Evolutionary conservation across 352 stramenopile genomes (phyloP).

Genomic region (Thraustochytrium striatum): DNA sequence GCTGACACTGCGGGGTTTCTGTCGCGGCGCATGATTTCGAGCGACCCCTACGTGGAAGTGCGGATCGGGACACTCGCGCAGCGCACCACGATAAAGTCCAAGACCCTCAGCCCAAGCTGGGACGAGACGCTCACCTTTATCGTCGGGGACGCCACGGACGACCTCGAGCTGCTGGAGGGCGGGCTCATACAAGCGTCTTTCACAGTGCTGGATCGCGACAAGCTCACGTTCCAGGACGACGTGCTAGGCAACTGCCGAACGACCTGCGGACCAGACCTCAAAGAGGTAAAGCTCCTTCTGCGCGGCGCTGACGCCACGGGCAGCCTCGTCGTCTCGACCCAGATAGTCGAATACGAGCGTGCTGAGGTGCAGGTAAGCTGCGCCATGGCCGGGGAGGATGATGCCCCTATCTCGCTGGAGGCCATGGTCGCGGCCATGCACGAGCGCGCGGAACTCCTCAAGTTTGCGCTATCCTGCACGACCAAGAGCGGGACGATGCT

Average conservation of each 20-base stretch:
- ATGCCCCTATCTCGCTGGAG: neutral
- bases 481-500: no score
- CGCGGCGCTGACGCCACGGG: neutral
- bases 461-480: no score
- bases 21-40: neutral
- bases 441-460: neutral
- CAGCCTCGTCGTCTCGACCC: neutral
- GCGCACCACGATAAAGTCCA: neutral
- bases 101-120: conserved; percentile 18
- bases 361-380: neutral
- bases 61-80: neutral
- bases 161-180: neutral
- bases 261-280: neutral
- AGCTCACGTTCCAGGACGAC: conserved; percentile 3
- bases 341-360: neutral
- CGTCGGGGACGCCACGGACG: neutral
- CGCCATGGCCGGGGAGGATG: neutral
- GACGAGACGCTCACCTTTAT: conserved; percentile 1
- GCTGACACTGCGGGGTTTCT: neutral
- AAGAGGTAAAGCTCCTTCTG: neutral
- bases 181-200: neutral
- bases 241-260: neutral
- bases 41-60: conserved; percentile 36
- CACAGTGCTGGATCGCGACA: conserved; percentile 19
- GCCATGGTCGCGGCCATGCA: neutral